These are phyloP conservation scores for Mucor mucedo DNA, from an alignment of 371 early-diverging fungal genomes.

Conservation along the genomic window DNA sequence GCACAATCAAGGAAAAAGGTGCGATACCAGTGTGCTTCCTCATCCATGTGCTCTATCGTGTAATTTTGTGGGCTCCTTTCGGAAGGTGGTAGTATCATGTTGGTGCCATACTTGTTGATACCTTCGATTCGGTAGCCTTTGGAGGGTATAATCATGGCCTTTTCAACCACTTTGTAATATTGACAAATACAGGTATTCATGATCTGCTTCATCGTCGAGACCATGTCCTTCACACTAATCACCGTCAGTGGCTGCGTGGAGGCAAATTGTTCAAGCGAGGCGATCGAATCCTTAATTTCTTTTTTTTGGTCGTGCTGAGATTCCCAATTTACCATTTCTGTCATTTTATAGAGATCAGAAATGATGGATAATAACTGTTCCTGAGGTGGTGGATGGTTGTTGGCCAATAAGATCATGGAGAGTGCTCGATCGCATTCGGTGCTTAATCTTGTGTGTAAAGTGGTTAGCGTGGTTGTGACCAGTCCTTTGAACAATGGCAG, in stretches of 20 bases:
- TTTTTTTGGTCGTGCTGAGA: conserved; percentile 4
- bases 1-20: conserved; percentile 24
- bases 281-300: conserved; percentile 8
- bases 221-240: conserved; percentile 37
- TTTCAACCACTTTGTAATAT: conserved; percentile 41
- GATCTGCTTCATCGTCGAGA: conserved; percentile 32
- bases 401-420: conserved; percentile 21
- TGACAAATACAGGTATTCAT: conserved; percentile 44
- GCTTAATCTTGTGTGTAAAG: conserved; percentile 47
- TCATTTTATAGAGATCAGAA: conserved; percentile 47
- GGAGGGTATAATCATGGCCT: conserved; percentile 44
- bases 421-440: conserved; percentile 46
- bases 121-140: conserved; percentile 47
- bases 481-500: conserved; percentile 32
- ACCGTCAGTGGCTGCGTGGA: conserved; percentile 14
- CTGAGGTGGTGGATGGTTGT: conserved; percentile 25
- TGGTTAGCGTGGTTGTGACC: conserved; percentile 48
- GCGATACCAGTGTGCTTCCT: conserved; percentile 38
- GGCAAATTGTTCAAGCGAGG: conserved; percentile 7
- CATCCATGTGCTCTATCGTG: conserved; percentile 38
- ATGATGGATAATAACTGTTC: conserved; percentile 34
- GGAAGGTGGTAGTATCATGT: neutral
- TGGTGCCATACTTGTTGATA: conserved; percentile 28
- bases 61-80: neutral
- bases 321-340: conserved; percentile 53